Base-by-base conservation (phyloP, 495 filamentous ascomycete species). In the Neurospora africana region DNA sequence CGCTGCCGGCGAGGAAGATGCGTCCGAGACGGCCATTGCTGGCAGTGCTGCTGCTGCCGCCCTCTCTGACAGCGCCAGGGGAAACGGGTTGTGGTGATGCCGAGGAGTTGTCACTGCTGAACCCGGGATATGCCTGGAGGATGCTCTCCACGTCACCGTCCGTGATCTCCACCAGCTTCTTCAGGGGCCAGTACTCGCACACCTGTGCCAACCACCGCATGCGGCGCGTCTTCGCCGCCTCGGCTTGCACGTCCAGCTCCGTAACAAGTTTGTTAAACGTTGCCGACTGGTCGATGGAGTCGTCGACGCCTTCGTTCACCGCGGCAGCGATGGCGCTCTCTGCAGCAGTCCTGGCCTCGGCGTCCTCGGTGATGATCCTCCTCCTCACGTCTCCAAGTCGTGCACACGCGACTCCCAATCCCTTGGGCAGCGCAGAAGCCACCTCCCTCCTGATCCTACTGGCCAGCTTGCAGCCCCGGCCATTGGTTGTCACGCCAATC, bases 121-220 rank as follows among this genome's bases (percentile, higher is more conserved):
- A 38, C 38, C 75, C 72, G 40, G 75, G 77, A 74, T 98, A 98
- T 9, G 89, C 87, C 72, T 86, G 81, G 10, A 97, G 83, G 21
- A 97, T 87, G 23, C 82, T 78, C 8, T 92, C 86, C 6, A 97
- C 90, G 77, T 98, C 95, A 19, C 82, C 86, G 77, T 97, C 92
- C 15, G 87, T 89, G 70, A 98, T 90, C 36, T 85, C 84, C 9
- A 93, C 93, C 3, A 99, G 87, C 21, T 91, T 89, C 61, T 88
- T 88, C 27, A 99, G 84, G 2, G 95, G 94, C 96, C 96, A 99
- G 81, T 99, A 99, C 84, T 99, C 95, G 85, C 96, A 99, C 21
- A 99, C 94, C 78, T 99, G 95, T 21, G 91, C 88, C 4, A 99
- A 82, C 96, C 96, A 99, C 33, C 95, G 89, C 83, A 96, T 93